Evolutionary conservation across 495 filamentous ascomycete species (phyloP).

Genomic region (Cercophora samala): DNA sequence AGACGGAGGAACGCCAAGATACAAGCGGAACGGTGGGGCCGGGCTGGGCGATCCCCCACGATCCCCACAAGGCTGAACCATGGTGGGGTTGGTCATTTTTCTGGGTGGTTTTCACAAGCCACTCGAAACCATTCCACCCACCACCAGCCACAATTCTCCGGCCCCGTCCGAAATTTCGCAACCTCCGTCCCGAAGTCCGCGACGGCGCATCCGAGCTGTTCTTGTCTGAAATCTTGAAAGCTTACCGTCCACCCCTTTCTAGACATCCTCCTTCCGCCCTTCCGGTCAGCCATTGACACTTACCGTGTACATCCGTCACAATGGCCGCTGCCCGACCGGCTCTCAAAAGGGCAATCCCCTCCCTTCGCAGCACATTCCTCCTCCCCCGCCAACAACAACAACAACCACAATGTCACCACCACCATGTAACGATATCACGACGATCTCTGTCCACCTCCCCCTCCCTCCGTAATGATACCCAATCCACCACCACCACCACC

Average conservation of each 20-base stretch:
- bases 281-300: background rate
- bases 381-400: constrained; percentile 13
- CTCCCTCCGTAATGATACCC: constrained; percentile 12
- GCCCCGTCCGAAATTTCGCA: constrained; percentile 5
- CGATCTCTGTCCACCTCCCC: constrained; percentile 26
- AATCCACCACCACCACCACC: constrained; percentile 23
- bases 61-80: constrained; percentile 12
- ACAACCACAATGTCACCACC: constrained; percentile 8
- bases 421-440: background rate
- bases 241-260: background rate
- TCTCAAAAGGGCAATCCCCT: constrained; percentile 27
- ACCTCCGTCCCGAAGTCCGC: background rate
- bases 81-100: background rate
- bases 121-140: constrained; percentile 1
- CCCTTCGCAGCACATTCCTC: constrained; percentile 13
- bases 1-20: background rate
- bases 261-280: background rate
- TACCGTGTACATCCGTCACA: background rate
- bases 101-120: background rate
- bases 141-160: background rate
- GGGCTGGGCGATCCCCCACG: background rate
- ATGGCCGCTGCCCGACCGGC: constrained; percentile 31
- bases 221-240: background rate
- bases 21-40: background rate
- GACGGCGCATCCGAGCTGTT: background rate